Percentiles rank a stretch among this genome's conserved stretches.
These are phyloP conservation scores for Tylopilus orsonianus DNA, from an alignment of 1,284 basidiomycete genomes.

Conservation along the genomic window DNA sequence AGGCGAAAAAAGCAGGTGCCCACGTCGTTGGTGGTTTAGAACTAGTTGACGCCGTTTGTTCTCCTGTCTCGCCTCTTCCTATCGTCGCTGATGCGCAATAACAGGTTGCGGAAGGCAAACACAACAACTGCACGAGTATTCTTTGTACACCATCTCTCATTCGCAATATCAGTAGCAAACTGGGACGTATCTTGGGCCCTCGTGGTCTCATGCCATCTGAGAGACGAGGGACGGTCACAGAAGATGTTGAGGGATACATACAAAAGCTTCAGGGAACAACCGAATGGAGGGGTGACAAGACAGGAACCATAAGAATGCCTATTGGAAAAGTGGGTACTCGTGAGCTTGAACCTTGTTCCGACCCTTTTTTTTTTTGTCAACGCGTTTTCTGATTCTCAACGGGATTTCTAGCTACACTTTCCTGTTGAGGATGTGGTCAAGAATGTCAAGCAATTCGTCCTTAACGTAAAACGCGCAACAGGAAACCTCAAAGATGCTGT, in stretches of 20 bases:
- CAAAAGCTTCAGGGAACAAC: conserved; percentile 77
- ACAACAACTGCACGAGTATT: conserved; percentile 74
- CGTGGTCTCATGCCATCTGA: conserved; percentile 95
- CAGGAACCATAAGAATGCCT: conserved; percentile 81
- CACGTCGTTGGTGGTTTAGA: conserved; percentile 86
- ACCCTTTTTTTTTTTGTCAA: conserved; percentile 3
- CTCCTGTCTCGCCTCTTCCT: conserved; percentile 2
- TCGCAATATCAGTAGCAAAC: conserved; percentile 72
- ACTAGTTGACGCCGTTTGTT: conserved; percentile 73
- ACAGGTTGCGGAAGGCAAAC: conserved; percentile 65
- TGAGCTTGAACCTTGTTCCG: background rate
- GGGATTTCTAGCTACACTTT: conserved; percentile 62
- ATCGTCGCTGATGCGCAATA: conserved; percentile 5
- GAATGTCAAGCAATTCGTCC: conserved; percentile 80
- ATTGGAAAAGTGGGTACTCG: conserved; percentile 59
- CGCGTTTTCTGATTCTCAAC: conserved; percentile 7
- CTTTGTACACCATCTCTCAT: conserved; percentile 84
- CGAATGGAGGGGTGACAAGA: conserved; percentile 92
- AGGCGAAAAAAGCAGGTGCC: conserved; percentile 80
- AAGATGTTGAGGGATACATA: conserved; percentile 82
- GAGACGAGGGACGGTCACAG: conserved; percentile 91
- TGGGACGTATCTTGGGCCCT: conserved; percentile 91
- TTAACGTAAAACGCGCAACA: conserved; percentile 74
- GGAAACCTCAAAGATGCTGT: conserved; percentile 56
- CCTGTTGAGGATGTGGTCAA: conserved; percentile 72